Percentiles rank a stretch among this genome's conserved stretches.
phyloP scores from a whole-genome alignment of 345 rosid genomes.

The Eucalyptus marginata region DNA sequence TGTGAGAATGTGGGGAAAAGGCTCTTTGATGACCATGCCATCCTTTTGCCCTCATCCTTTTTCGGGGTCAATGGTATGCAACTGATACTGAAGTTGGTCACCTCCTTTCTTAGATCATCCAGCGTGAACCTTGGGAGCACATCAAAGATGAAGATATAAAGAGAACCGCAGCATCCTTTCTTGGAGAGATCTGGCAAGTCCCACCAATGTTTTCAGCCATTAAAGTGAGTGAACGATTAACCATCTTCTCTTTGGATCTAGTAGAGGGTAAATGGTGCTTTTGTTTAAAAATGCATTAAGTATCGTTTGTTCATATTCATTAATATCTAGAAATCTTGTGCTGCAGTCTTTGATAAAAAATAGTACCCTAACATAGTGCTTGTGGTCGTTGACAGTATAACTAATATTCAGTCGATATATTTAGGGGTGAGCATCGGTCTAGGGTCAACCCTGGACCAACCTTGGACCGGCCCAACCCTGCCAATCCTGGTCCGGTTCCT shows the following conservation, averaged over 20 bases:
- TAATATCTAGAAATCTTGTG: not conserved
- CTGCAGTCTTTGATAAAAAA: not conserved
- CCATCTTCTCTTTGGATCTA: not conserved
- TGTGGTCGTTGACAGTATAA: not conserved
- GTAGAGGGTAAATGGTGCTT: not conserved
- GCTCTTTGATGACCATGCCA: not conserved
- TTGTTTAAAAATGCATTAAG: not conserved
- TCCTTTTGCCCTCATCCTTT: not conserved
- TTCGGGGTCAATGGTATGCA: not conserved
- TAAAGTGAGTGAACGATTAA: conserved; percentile 43
- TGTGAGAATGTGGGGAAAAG: not conserved
- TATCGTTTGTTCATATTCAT: not conserved
- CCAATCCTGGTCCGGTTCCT: too few species aligned
- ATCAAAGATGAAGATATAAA: conserved; percentile 72
- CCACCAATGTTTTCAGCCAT: conserved; percentile 99
- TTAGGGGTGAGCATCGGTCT: too few species aligned
- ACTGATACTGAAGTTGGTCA: not conserved
- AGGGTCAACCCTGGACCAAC: too few species aligned
- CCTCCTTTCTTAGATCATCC: conserved; percentile 49
- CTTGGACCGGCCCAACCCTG: too few species aligned
- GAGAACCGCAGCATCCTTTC: conserved; percentile 64
- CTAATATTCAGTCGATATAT: not conserved
- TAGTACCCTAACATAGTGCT: not conserved
- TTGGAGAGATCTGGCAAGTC: conserved; percentile 99
- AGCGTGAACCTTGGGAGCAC: conserved; percentile 97